Evolutionary conservation across 768 basidiomycete species (phyloP), one percentile per base, ranked within the genome.

Genomic region (Termitomyces sp.): DNA sequence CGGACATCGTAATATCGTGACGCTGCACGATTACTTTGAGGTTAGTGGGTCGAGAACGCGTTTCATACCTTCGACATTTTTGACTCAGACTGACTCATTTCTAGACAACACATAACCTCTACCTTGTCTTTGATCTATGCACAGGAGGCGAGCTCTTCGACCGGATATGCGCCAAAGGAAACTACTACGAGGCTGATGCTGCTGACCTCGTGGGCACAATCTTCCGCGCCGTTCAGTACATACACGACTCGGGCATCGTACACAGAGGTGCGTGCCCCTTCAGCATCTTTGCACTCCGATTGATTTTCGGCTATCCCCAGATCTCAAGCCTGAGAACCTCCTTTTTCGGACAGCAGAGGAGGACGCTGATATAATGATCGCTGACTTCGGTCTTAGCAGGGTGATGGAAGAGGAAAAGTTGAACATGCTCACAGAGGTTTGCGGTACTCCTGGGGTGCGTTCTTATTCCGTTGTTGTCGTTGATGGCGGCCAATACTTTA

Each of bases 91-190:
- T 57, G 42, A 46, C 46, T 45, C 46, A 45, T 51, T 25, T 27
- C 2, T 61, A 92, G 88, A 97, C 94, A 27, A 74, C 91, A 9
- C 90, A 95, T 71, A 97, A 96, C 64, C 81, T 97, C 44, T 94
- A 98, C 71, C 88, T 98, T 53, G 87, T 87, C 61, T 97, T 97
- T 71, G 96, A 98, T 72, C 84, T 98, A 9, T 98, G 96, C 76
- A 94, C 91, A 2, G 94, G 95, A 49, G 95, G 96, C 41, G 96
- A 99, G 71, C 84, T 99, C n/a, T 98, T 99, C 64, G 96, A 99
- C 70, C 83, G 96, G 47, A 98, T 99, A 76, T 98, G 96, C 66
- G 93, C 94, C 29, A 93, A 94, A 70, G 94, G 94, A 49, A 93
- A 93, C 68, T 98, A 97, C 70, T 94, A 93, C 66, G 96, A 99